These are phyloP conservation scores for Paralagenidium karlingii DNA, from an alignment of 352 stramenopile species.

Conservation along the genomic window DNA sequence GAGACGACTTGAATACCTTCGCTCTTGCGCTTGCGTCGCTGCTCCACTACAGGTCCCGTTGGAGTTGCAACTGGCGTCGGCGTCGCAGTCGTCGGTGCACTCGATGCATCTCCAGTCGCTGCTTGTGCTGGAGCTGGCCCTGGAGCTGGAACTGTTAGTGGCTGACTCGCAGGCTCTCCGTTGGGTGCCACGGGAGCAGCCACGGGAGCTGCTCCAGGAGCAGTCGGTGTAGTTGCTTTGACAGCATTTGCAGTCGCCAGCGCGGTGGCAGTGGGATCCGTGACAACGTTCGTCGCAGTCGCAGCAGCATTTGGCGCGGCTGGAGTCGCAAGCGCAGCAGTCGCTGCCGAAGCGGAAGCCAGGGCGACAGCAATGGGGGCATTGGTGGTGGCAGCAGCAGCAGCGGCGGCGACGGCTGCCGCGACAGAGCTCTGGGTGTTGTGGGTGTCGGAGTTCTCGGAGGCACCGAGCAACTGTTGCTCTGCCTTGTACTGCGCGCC, in stretches of 20 bases:
- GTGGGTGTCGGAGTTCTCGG: too few species aligned
- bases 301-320: too few species aligned
- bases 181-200: not conserved
- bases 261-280: too few species aligned
- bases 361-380: not conserved
- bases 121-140: too few species aligned
- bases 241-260: too few species aligned
- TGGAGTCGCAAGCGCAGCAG: too few species aligned
- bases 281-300: too few species aligned
- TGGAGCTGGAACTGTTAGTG: too few species aligned
- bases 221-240: not conserved
- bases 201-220: not conserved
- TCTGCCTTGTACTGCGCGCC: constrained; percentile 49
- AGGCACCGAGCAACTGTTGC: constrained; percentile 13
- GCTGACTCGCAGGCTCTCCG: too few species aligned
- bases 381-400: constrained; percentile 3
- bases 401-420: constrained; percentile 7
- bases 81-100: not conserved
- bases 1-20: constrained; percentile 17
- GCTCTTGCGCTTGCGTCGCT: constrained; percentile 39
- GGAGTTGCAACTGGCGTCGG: not conserved
- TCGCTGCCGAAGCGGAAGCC: not conserved
- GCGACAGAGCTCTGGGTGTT: too few species aligned
- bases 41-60: constrained; percentile 14
- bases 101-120: too few species aligned